phyloP scores from a whole-genome alignment of 2,329 filamentous ascomycete species.

The Diaporthe sp. region DNA sequence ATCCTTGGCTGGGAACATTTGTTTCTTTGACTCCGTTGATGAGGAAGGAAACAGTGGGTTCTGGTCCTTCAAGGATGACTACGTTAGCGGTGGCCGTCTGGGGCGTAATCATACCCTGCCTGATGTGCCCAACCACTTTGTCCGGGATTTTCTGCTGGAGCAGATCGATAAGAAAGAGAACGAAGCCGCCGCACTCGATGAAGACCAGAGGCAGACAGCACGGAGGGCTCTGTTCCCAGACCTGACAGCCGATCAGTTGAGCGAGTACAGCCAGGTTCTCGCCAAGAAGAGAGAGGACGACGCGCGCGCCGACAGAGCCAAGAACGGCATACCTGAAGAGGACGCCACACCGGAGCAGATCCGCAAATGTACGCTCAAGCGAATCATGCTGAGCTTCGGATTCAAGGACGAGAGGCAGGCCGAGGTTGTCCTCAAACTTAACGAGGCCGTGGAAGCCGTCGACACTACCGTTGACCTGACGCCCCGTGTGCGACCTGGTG shows the following conservation, averaged over 20 bases:
- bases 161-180: background rate
- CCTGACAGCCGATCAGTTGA: slow-evolving; percentile 7
- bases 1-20: background rate
- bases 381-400: background rate
- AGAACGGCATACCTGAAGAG: background rate
- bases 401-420: background rate
- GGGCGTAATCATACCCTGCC: slow-evolving; percentile 17
- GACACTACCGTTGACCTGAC: slow-evolving; percentile 8
- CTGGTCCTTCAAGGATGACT: background rate
- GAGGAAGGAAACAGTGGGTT: background rate
- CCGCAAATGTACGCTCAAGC: background rate
- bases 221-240: background rate
- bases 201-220: background rate
- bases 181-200: background rate
- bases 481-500: background rate
- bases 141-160: slow-evolving; percentile 4
- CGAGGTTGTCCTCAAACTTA: background rate
- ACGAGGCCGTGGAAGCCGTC: background rate
- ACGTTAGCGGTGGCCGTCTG: background rate
- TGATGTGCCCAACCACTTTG: slow-evolving; percentile 22
- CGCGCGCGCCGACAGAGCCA: background rate
- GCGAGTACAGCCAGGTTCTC: background rate
- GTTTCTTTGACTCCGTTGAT: background rate
- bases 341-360: background rate
- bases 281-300: slow-evolving; percentile 8